Evolutionary conservation across 129 eudicot genomes (phyloP), one percentile per base, ranked within the genome.

Genomic region (Ambrosia trifida): DNA sequence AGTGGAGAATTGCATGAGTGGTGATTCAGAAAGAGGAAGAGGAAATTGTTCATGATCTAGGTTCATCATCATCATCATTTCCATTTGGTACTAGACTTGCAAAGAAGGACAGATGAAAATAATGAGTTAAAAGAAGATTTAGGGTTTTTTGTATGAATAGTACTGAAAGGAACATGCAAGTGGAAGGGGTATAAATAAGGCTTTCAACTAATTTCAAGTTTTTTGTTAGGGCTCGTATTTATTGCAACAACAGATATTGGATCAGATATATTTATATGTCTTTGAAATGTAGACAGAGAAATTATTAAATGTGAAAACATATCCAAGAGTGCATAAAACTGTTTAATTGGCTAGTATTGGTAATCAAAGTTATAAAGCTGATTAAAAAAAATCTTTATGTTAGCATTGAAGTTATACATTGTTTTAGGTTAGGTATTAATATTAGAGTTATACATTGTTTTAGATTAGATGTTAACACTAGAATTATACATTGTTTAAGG

Each of bases 51-150:
- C 77, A 2, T 77, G 73, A 30, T 75, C 78, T 0, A 70, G 81
- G 51, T 80, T 77, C 84, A 80, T 70, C 73, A 75, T 75, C 70
- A 69, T 80, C 74, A 80, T 80, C 76, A 70, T 63, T 60, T 81
- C 84, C 84, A 80, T 79, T 50, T 78, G 64, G 45, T 50, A 31
- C 63, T 78, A 28, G 69, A 12, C 12, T 57, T 67, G 68, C 14
- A 31, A 32, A 45, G 32, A 32, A 45, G 32, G 3, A 8, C 13
- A 33, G 18, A 58, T 20, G 11, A 28, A 40, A n/a, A 72, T 14
- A 11, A 56, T 59, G 31, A 32, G 56, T 65, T 57, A 19, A 54
- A 18, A 40, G 20, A 54, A 44, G 66, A 76, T 54, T 64, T 70
- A 64, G 81, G 81, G 81, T 64, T 75, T 73, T 62, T 13, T 69